A percentile compares a stretch with the other conserved stretches of the same genome.
phyloP scores from a whole-genome alignment of 2,329 filamentous ascomycete species.

The Talaromyces sp. region DNA sequence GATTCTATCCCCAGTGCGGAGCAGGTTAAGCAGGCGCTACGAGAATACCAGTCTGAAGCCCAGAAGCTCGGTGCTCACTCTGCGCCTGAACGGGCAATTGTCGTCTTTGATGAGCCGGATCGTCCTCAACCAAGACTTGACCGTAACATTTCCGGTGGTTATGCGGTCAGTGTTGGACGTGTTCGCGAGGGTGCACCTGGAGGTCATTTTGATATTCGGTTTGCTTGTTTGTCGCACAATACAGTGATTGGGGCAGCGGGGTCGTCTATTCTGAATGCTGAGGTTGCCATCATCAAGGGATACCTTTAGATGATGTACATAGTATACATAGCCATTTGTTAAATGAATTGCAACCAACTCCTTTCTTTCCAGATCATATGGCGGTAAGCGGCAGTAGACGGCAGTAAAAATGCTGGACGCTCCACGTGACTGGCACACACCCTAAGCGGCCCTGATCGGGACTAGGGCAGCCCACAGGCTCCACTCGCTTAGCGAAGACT shows the following conservation, averaged over 20 bases:
- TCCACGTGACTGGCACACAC: conserved; percentile 8
- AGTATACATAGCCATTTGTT: background rate
- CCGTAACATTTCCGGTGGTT: conserved; percentile 62
- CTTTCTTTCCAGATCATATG: background rate
- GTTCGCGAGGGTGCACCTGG: conserved; percentile 65
- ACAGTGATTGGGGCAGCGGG: conserved; percentile 95
- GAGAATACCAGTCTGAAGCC: conserved; percentile 75
- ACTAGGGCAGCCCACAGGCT: conserved; percentile 27
- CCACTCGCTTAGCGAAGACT: conserved; percentile 20
- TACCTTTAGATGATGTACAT: conserved; percentile 40
- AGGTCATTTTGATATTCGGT: conserved; percentile 90
- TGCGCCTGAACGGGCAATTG: conserved; percentile 74
- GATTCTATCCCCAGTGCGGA: conserved; percentile 65
- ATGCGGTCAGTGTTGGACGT: conserved; percentile 41
- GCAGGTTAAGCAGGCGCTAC: conserved; percentile 71
- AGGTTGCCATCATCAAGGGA: conserved; percentile 85
- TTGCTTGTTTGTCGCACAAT: conserved; percentile 86
- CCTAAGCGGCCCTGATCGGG: conserved; percentile 18
- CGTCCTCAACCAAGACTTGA: conserved; percentile 88
- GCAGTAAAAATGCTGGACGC: background rate
- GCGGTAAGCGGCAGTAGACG: background rate
- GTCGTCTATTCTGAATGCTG: conserved; percentile 89
- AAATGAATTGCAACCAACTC: too few species aligned
- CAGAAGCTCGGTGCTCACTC: conserved; percentile 80
- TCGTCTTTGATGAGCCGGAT: conserved; percentile 84